Percentiles rank a stretch among this genome's conserved stretches.
Conservation (phyloP, 2,329 filamentous ascomycete genomes). For the Aspergillus hiratsukae region DNA sequence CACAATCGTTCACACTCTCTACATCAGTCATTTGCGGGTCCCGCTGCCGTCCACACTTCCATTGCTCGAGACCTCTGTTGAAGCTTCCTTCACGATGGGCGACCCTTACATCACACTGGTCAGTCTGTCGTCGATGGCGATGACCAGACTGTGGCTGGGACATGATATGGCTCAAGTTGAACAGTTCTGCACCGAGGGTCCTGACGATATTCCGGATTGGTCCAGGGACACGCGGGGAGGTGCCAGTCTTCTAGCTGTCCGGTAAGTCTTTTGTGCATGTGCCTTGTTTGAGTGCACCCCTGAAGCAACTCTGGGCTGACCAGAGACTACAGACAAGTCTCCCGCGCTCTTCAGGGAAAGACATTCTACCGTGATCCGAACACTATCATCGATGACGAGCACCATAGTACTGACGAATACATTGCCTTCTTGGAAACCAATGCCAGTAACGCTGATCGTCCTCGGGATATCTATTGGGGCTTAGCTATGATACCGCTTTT, state of each 20-base stretch:
- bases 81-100: slow-evolving; percentile 53
- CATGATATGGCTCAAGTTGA: slow-evolving; percentile 57
- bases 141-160: slow-evolving; percentile 53
- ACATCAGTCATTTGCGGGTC: slow-evolving; percentile 56
- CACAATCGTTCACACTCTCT: slow-evolving; percentile 54
- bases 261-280: slow-evolving; percentile 23
- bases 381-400: slow-evolving; percentile 50
- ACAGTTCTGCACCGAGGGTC: slow-evolving; percentile 52
- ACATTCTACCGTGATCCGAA: slow-evolving; percentile 47
- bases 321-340: slow-evolving; percentile 43
- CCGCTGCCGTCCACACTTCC: slow-evolving; percentile 51
- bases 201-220: slow-evolving; percentile 57
- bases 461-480: slow-evolving; percentile 53
- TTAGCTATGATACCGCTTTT: slow-evolving; percentile 46
- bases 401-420: slow-evolving; percentile 51
- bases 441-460: slow-evolving; percentile 48
- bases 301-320: slow-evolving; percentile 2
- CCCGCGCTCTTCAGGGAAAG: slow-evolving; percentile 58
- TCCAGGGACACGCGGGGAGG: slow-evolving; percentile 55
- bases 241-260: slow-evolving; percentile 50
- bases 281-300: background rate
- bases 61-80: slow-evolving; percentile 51
- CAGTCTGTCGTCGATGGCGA: slow-evolving; percentile 56
- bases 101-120: slow-evolving; percentile 56
- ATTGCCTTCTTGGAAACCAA: slow-evolving; percentile 43